Evolutionary conservation across 306 rosid genomes (phyloP), one percentile per base, ranked within the genome.

Genomic region (Pueraria montana): DNA sequence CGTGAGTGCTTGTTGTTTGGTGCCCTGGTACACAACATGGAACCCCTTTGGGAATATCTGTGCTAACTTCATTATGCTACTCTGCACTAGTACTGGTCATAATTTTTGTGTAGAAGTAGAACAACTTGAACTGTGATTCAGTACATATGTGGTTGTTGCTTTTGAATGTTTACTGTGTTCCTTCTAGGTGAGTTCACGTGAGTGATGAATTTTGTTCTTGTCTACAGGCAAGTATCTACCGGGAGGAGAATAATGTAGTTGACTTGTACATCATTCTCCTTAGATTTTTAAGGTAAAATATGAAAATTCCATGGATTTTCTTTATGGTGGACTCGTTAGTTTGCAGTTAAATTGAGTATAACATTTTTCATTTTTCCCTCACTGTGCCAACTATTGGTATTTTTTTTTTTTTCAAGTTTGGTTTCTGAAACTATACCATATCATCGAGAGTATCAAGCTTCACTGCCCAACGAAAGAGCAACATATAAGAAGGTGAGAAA

Each of bases 181-280:
- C 75, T 66, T 79, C 26, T 67, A 12, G 84, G 61, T 4, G 74
- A 79, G 61, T 81, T 75, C 70, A 56, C 30, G 48, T 71, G 76
- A 40, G 23, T 85, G 66, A 43, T 75, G 43, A 42, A 12, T 82
- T 24, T 53, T 0, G 26, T 61, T 45, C 10, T 85, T 85, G 64
- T 80, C 20, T 52, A 70, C 93, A 96, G 99, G 99, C 99, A 46
- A 77, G 66, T 80, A 80, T 94, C 62, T 96, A 94, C 77, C 85
- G 97, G 80, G 94, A 85, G 67, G 99, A 96, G 97, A 88, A 86
- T 40, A 94, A 96, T 88, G 40, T 94, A 73, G 88, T 96, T 40
- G 99, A 96, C 84, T 86, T 96, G 89, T 96, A 92, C 63, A 88
- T 96, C 83, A 92, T 94, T 69, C 99, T 96, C 78, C 86, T 96